Conservation (phyloP, 352 stramenopile species). For the Phytophthora lateralis region DNA sequence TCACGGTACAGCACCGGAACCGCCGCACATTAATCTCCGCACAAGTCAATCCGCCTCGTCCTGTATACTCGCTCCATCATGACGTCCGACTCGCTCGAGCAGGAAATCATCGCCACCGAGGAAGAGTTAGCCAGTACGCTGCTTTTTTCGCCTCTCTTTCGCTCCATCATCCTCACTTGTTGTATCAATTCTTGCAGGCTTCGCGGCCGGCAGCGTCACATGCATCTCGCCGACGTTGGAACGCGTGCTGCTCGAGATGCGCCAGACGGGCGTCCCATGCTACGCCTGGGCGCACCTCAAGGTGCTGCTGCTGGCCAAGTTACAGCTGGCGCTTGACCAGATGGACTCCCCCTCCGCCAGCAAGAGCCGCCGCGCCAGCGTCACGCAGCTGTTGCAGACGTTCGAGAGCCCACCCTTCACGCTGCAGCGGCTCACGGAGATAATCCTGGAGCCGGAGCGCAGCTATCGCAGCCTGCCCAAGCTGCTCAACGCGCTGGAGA, state of each 20-base stretch:
- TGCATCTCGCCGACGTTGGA: constrained; percentile 57
- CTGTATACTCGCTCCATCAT: constrained; percentile 5
- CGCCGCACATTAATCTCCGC: constrained; percentile 7
- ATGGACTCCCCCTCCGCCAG: constrained; percentile 61
- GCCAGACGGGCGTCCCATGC: constrained; percentile 62
- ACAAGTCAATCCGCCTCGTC: constrained; percentile 14
- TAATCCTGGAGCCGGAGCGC: constrained; percentile 69
- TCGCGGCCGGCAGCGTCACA: constrained; percentile 51
- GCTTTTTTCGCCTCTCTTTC: too few relatives aligned
- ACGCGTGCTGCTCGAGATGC: constrained; percentile 74
- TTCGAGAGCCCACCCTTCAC: constrained; percentile 84
- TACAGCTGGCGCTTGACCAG: constrained; percentile 60
- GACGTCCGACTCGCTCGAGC: constrained; percentile 34
- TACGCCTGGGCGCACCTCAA: constrained; percentile 82
- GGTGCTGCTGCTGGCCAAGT: constrained; percentile 57
- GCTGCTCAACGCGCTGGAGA: constrained; percentile 83
- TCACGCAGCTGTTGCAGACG: constrained; percentile 63
- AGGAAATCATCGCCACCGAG: constrained; percentile 72
- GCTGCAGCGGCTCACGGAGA: constrained; percentile 79
- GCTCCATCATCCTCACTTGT: neutral
- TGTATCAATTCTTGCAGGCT: constrained; percentile 35
- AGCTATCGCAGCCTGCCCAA: constrained; percentile 83
- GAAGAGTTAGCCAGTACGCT: constrained; percentile 60
- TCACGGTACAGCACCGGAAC: constrained; percentile 5
- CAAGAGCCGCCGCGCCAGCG: constrained; percentile 55